These are phyloP conservation scores for Boletus barrowsii DNA, from an alignment of 768 basidiomycete species.

Conservation along the genomic window DNA sequence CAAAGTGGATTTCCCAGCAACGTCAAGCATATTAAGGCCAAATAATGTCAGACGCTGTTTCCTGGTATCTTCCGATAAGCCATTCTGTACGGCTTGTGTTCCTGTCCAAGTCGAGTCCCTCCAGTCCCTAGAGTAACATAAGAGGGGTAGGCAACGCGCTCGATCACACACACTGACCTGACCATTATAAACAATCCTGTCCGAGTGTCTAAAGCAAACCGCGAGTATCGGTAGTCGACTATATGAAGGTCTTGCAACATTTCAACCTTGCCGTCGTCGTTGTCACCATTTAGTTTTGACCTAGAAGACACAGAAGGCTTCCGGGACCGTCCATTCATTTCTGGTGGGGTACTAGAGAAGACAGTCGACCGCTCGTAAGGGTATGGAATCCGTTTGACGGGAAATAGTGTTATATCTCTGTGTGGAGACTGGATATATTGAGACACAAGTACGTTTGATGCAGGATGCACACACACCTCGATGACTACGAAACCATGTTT, in stretches of 20 bases:
- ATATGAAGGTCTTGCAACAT: conserved; percentile 55
- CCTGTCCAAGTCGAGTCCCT: conserved; percentile 74
- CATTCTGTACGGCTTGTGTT: conserved; percentile 58
- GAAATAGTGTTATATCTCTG: conserved; percentile 77
- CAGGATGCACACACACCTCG: conserved; percentile 58
- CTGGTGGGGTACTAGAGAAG: conserved; percentile 49
- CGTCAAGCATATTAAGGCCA: conserved; percentile 84
- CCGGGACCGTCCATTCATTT: conserved; percentile 26
- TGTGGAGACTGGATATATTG: conserved; percentile 65
- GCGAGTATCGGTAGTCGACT: conserved; percentile 90
- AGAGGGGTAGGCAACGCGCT: neutral
- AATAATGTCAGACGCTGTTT: conserved; percentile 73
- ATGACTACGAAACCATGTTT: conserved; percentile 77
- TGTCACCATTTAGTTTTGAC: conserved; percentile 33
- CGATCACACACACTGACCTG: conserved; percentile 45
- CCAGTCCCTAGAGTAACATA: conserved; percentile 68
- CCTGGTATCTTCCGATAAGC: conserved; percentile 52
- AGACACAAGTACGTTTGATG: conserved; percentile 10
- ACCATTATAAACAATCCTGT: conserved; percentile 81
- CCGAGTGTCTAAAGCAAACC: conserved; percentile 82
- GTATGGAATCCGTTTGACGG: conserved; percentile 64
- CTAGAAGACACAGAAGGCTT: conserved; percentile 22
- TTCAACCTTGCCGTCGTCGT: conserved; percentile 30
- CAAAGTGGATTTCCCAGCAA: conserved; percentile 79
- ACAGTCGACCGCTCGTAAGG: conserved; percentile 79